Evolutionary conservation across 768 basidiomycete genomes (phyloP), one percentile per base, ranked within the genome.

Genomic region (Lentinula guzmanii): DNA sequence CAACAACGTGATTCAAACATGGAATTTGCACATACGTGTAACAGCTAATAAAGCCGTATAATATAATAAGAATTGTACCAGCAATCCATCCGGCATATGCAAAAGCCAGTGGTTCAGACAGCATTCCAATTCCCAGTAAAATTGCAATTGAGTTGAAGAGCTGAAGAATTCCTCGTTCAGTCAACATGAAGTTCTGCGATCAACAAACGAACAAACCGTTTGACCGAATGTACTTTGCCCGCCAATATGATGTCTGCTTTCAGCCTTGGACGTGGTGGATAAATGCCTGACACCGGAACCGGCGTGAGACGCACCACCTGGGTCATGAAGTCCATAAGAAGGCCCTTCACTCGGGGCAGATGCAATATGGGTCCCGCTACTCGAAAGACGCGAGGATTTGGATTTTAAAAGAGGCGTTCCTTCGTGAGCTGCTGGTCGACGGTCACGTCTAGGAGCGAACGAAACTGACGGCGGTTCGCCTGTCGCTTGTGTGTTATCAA

Each of bases 141-240:
- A 95, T 90, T 13, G 92, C 92, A 35, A 88, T 90, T 9, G 87
- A 87, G 67, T 95, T 95, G 73, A 94, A 94, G n/a, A 96, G 74
- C 93, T 93, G 61, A 39, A 57, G 31, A 13, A 31, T 43, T 5
- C 8, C 9, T 43, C 7, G 42, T 28, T 24, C n/a, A 28, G n/a
- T 18, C 21, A 33, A 24, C 7, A 18, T 16, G 24, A 16, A 42
- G 41, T 13, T 15, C 13, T 15, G 13, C 9, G 41, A 34, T 51
- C 33, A 21, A 48, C 15, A 11, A n/a, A 0, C 37, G 61, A 31
- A 65, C 84, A 61, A 65, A 88, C 88, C 52, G 87, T 89, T 70
- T 90, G 88, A 24, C 87, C 86, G 65, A 85, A 89, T 7, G 88
- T 89, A 62, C 88, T 90, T 67, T 82, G 78, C 5, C 88, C 88